phyloP scores from a whole-genome alignment of 2,329 filamentous ascomycete species.

The Fusarium decemcellulare region DNA sequence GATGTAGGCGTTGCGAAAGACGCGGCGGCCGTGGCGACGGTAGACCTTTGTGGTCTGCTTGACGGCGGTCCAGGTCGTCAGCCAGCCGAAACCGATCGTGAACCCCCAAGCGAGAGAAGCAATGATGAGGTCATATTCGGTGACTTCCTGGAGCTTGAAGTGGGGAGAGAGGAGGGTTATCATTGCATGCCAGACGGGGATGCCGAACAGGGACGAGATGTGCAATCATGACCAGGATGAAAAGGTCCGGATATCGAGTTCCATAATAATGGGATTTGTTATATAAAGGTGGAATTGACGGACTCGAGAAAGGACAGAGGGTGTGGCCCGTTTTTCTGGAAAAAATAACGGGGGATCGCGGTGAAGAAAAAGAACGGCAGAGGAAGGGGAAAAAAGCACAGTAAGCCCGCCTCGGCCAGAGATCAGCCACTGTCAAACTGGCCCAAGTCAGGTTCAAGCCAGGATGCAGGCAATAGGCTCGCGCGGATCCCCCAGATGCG shows the following conservation, averaged over 20 bases:
- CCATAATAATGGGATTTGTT: constrained; percentile 17
- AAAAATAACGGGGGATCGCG: too few relatives aligned
- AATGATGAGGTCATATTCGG: constrained; percentile 40
- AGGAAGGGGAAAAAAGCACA: too few relatives aligned
- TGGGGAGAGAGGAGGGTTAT: constrained; percentile 43
- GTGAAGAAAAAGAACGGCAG: too few relatives aligned
- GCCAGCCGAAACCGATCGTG: constrained; percentile 57
- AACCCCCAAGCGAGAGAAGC: constrained; percentile 56
- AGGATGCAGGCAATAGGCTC: neutral
- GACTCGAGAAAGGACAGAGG: too few relatives aligned
- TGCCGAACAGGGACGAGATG: neutral
- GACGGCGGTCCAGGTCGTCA: constrained; percentile 55
- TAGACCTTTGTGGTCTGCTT: constrained; percentile 54
- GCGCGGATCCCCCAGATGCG: neutral
- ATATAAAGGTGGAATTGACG: too few relatives aligned
- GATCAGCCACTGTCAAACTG: too few relatives aligned
- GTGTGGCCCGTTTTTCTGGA: too few relatives aligned
- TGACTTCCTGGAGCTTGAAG: constrained; percentile 38
- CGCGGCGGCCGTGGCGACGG: constrained; percentile 48
- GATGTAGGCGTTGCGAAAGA: constrained; percentile 57
- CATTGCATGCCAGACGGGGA: constrained; percentile 33
- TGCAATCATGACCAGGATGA: constrained; percentile 14
- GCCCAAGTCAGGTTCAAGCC: too few relatives aligned
- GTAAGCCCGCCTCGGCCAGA: too few relatives aligned
- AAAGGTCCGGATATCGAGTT: constrained; percentile 23